Conservation (phyloP, 768 basidiomycete species). For the Leccinellum albellum region DNA sequence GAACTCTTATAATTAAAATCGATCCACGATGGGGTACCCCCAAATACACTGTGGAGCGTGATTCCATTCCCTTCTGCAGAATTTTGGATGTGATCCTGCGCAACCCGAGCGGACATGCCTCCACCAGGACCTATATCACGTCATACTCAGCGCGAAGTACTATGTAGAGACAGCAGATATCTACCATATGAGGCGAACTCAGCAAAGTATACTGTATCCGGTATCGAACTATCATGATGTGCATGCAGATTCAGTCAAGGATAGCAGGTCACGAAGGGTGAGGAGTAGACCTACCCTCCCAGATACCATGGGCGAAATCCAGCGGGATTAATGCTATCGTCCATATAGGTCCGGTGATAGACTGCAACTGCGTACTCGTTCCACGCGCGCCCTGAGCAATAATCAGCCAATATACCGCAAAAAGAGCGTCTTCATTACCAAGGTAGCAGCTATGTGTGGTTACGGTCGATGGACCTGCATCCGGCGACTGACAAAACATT, state of each 20-base stretch:
- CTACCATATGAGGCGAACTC: neutral
- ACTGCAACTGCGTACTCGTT: conserved; percentile 57
- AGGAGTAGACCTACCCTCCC: conserved; percentile 14
- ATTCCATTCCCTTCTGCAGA: neutral
- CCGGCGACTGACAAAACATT: conserved; percentile 46
- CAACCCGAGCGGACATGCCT: neutral
- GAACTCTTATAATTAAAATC: neutral
- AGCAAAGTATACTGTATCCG: neutral
- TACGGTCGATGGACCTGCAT: conserved; percentile 48
- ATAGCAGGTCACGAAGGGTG: too few species aligned
- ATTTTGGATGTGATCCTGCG: neutral
- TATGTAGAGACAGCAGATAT: neutral
- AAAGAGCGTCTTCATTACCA: conserved; percentile 26
- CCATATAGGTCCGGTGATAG: conserved; percentile 20
- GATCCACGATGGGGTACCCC: neutral
- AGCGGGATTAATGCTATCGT: conserved; percentile 46
- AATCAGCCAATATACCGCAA: neutral
- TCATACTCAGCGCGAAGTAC: neutral
- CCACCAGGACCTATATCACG: neutral
- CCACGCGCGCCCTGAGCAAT: conserved; percentile 46
- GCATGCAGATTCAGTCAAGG: neutral
- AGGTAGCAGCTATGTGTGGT: conserved; percentile 48
- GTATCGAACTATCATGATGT: neutral
- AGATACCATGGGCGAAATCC: conserved; percentile 48
- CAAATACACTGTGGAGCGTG: neutral